Evolutionary conservation across 2,329 filamentous ascomycete genomes (phyloP).

Genomic region (Colletotrichum tabaci): DNA sequence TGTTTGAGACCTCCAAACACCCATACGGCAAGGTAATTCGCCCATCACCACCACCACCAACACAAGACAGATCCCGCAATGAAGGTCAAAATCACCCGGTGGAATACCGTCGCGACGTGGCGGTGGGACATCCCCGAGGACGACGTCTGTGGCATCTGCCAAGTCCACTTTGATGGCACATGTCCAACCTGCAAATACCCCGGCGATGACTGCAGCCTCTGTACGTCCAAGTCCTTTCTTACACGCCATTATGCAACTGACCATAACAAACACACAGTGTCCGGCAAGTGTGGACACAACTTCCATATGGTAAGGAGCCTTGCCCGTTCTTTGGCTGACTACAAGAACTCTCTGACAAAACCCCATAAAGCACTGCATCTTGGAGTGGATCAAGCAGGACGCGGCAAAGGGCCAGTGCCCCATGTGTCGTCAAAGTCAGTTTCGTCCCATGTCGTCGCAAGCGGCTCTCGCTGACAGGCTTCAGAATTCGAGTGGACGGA

Average conservation of each 20-base stretch:
- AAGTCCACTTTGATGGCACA: slow-evolving; percentile 96
- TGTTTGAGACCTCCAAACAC: background rate
- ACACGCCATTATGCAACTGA: background rate
- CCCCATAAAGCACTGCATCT: slow-evolving; percentile 84
- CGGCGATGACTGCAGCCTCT: slow-evolving; percentile 92
- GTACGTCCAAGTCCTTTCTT: slow-evolving; percentile 67
- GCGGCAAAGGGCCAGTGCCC: slow-evolving; percentile 94
- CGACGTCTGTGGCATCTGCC: slow-evolving; percentile 98
- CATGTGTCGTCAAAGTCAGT: slow-evolving; percentile 94
- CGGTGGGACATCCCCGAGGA: slow-evolving; percentile 98
- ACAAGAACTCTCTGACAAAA: slow-evolving; percentile 42
- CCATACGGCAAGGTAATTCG: background rate
- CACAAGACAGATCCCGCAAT: slow-evolving; percentile 62
- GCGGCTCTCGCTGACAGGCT: background rate
- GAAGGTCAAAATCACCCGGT: slow-evolving; percentile 96
- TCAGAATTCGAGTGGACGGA: slow-evolving; percentile 60
- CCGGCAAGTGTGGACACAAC: slow-evolving; percentile 96
- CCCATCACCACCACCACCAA: background rate
- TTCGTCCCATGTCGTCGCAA: slow-evolving; percentile 1
- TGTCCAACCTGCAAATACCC: slow-evolving; percentile 99
- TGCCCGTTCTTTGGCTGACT: background rate
- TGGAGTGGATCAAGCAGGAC: slow-evolving; percentile 96
- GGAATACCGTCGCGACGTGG: slow-evolving; percentile 97
- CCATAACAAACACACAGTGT: slow-evolving; percentile 70
- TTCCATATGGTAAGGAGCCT: slow-evolving; percentile 87